Base-by-base conservation (phyloP, 208 protist genomes). In the Phytomonas francai region DNA sequence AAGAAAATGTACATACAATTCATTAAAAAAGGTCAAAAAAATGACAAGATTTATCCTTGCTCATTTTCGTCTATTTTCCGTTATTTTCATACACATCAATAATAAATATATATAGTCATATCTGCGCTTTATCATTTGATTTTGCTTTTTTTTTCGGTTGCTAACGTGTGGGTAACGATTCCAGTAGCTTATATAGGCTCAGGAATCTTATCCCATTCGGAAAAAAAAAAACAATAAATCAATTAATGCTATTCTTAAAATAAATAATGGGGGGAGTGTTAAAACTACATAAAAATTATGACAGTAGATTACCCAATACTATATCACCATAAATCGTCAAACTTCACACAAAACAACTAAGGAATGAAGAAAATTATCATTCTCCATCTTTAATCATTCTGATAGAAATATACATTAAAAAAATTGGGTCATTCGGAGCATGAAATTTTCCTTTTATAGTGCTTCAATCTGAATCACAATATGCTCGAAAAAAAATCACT, bases 41-140 rank as follows among this genome's bases (percentile, higher is more conserved):
- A 57, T 57, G n/a, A 27, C 25, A 57, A 57, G 22, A 57, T 57
- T 27, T 57, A 27, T 22, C 25, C 25, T 27, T 57, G n/a, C 22
- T 57, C 25, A 25, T 57, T 27, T 57, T 27, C 22, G 22, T 25
- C 22, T 27, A 57, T 57, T 57, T 22, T 57, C 22, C 22, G n/a
- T 27, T 57, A 22, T 27, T 57, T 27, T 57, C 25, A 57, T 25
- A 57, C 25, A 22, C 22, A 57, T 57, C 25, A 27, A 25, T 57
- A 57, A 57, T 57, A 57, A 22, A 57, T 57, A 57, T 57, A 57
- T 57, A 57, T 57, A 57, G 22, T 71, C 45, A n/a, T 29, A 67
- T 34, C n/a, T 71, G 7, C 45, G 5, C 30, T 19, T 73, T 63
- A 65, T 65, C 63, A 36, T 71, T 73, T 73, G 8, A 29, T 71